Evolutionary conservation across 1,284 basidiomycete genomes (phyloP).

Genomic region (Phaffia rhodozyma): DNA sequence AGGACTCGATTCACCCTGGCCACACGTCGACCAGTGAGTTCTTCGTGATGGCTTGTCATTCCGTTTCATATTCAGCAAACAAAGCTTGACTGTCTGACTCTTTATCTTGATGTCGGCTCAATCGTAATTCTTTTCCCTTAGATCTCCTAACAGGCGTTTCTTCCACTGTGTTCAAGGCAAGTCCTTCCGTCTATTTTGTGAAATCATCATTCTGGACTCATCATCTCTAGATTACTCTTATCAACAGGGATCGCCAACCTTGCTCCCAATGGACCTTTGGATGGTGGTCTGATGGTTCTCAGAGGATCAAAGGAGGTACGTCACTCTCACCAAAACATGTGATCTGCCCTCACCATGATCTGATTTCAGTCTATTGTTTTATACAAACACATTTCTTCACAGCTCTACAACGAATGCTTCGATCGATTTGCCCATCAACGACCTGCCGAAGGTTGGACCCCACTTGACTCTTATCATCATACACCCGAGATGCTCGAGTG

Average conservation of each 20-base stretch:
- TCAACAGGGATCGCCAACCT: conserved; percentile 13
- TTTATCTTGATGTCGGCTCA: too few relatives aligned
- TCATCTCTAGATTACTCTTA: neutral
- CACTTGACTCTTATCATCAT: conserved; percentile 29
- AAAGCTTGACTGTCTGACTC: too few relatives aligned
- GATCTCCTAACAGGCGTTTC: conserved; percentile 28
- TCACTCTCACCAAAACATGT: neutral
- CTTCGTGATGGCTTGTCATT: neutral
- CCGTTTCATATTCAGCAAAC: neutral
- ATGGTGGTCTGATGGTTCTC: conserved; percentile 36
- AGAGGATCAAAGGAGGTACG: neutral
- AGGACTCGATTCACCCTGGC: conserved; percentile 12
- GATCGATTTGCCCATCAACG: conserved; percentile 11
- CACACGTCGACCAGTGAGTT: neutral
- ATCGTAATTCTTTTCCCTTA: neutral
- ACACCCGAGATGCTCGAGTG: conserved; percentile 21
- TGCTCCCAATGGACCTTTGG: conserved; percentile 31
- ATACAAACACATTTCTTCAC: too few relatives aligned
- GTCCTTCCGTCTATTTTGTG: too few relatives aligned
- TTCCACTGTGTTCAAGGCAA: conserved; percentile 37
- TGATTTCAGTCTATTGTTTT: neutral
- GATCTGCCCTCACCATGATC: neutral
- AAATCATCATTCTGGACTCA: conserved; percentile 28
- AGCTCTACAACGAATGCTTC: conserved; percentile 13
- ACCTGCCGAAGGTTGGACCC: conserved; percentile 31